These are phyloP conservation scores for Thraustochytrium striatum DNA, from an alignment of 352 stramenopile species.

Conservation along the genomic window DNA sequence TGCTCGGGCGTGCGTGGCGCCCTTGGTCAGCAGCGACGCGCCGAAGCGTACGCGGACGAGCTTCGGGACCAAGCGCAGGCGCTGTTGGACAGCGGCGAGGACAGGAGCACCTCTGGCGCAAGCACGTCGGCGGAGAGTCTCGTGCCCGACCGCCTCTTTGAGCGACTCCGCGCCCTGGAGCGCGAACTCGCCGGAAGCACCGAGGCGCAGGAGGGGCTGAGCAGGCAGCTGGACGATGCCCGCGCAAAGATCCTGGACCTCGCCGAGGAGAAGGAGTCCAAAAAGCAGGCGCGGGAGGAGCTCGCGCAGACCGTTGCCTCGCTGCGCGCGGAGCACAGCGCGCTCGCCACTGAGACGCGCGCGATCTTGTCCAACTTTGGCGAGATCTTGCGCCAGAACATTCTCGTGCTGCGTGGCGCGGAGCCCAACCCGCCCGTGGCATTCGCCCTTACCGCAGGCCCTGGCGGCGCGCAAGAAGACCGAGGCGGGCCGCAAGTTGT, in stretches of 20 bases:
- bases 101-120: not conserved
- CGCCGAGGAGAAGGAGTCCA: not conserved
- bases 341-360: not conserved
- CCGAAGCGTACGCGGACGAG: slow-evolving; percentile 4
- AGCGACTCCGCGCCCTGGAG: not conserved
- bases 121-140: not conserved
- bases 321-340: not conserved
- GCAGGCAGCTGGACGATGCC: not conserved
- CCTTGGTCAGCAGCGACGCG: not conserved
- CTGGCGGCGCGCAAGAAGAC: not conserved
- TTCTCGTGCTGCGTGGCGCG: not conserved
- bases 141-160: not conserved
- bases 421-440: not conserved
- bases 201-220: not conserved
- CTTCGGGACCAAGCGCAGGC: not conserved
- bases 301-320: not conserved
- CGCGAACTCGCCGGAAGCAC: not conserved
- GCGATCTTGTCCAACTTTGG: slow-evolving; percentile 22
- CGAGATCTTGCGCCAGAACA: slow-evolving; percentile 15
- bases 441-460: not conserved
- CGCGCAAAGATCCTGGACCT: not conserved
- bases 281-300: not conserved
- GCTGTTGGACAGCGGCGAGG: not conserved
- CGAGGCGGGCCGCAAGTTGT: not conserved
- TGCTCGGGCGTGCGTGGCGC: not conserved